phyloP scores from a whole-genome alignment of 805 yeast genomes.

The Wickerhamiella siamensis region DNA sequence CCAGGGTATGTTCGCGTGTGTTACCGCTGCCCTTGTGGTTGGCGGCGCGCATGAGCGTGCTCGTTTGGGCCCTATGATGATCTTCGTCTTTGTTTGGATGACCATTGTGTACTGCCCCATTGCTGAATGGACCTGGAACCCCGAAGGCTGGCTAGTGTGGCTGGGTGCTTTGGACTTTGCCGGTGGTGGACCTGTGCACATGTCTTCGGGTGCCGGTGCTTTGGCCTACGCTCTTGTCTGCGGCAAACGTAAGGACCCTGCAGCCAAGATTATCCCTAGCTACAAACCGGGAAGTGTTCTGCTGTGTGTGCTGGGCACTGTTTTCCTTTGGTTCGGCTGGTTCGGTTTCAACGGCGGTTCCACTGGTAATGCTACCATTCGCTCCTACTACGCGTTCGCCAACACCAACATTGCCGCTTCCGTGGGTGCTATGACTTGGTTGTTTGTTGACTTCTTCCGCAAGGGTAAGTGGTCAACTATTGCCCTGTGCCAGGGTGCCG shows the following conservation, averaged over 20 bases:
- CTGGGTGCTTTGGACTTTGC: slow-evolving; percentile 91
- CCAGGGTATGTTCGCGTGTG: slow-evolving; percentile 95
- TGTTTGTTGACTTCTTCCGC: slow-evolving; percentile 77
- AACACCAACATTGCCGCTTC: slow-evolving; percentile 93
- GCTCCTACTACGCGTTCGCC: slow-evolving; percentile 88
- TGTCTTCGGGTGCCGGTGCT: slow-evolving; percentile 88
- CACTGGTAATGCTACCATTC: slow-evolving; percentile 80
- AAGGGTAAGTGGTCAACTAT: slow-evolving; percentile 90
- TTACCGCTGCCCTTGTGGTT: slow-evolving; percentile 83
- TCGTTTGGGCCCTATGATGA: slow-evolving; percentile 90
- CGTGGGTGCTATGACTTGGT: slow-evolving; percentile 86
- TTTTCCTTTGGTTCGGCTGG: slow-evolving; percentile 97
- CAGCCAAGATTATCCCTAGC: slow-evolving; percentile 54
- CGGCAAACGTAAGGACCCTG: slow-evolving; percentile 79
- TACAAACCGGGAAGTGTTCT: slow-evolving; percentile 91
- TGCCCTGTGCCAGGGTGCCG: slow-evolving; percentile 82
- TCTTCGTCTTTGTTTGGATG: slow-evolving; percentile 84
- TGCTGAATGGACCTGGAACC: slow-evolving; percentile 98
- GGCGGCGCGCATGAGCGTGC: slow-evolving; percentile 99
- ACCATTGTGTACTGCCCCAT: slow-evolving; percentile 91
- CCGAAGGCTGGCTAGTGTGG: slow-evolving; percentile 71
- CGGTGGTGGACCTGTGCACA: slow-evolving; percentile 98
- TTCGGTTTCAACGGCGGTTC: slow-evolving; percentile 98
- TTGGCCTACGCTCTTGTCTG: slow-evolving; percentile 80
- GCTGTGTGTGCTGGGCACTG: slow-evolving; percentile 81